phyloP scores from a whole-genome alignment of 768 basidiomycete genomes.

The Trametes cinnabarina region DNA sequence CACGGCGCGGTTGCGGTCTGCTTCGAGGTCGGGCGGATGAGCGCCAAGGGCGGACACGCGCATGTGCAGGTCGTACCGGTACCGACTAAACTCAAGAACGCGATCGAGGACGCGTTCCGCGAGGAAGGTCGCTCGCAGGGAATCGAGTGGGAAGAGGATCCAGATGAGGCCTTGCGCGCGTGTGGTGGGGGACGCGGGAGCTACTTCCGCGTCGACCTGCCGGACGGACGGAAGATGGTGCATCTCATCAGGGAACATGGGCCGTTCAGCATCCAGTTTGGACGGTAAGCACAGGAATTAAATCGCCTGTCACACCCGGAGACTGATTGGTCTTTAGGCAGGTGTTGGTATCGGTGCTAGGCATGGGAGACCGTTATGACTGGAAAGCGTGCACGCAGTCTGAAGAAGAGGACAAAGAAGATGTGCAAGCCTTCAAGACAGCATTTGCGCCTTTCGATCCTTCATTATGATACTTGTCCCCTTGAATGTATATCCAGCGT shows the following conservation, averaged over 20 bases:
- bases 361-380: conserved; percentile 75
- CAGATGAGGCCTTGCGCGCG: conserved; percentile 57
- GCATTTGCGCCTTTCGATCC: conserved; percentile 80
- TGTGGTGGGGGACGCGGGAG: conserved; percentile 55
- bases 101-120: conserved; percentile 70
- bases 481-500: not conserved
- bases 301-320: no score
- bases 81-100: conserved; percentile 56
- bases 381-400: conserved; percentile 87
- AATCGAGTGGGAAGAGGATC: conserved; percentile 72
- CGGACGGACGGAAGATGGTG: conserved; percentile 80
- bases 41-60: conserved; percentile 88
- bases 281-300: conserved; percentile 57
- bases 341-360: conserved; percentile 75
- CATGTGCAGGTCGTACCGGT: conserved; percentile 87
- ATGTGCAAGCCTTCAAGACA: conserved; percentile 79
- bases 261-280: conserved; percentile 90
- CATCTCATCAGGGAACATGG: conserved; percentile 77
- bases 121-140: conserved; percentile 65
- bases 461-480: conserved; percentile 21
- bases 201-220: conserved; percentile 91
- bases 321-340: conserved; percentile 47
- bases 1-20: conserved; percentile 67
- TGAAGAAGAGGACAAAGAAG: conserved; percentile 83
- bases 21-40: conserved; percentile 85